These are phyloP conservation scores for Candida takata DNA, from an alignment of 805 yeast species.

Conservation along the genomic window DNA sequence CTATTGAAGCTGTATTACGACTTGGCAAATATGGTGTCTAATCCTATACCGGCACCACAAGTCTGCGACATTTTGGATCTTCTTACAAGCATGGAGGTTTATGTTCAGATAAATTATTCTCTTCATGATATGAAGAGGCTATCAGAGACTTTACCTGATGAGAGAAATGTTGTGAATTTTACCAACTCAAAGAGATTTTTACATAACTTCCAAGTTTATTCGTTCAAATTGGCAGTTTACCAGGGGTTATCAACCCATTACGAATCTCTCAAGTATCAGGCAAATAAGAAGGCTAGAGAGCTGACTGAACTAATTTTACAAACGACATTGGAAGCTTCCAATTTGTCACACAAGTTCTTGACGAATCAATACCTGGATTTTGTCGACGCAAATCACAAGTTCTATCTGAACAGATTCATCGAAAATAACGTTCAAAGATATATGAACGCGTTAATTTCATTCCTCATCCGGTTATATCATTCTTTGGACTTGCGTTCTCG, in stretches of 20 bases:
- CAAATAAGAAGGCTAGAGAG: constrained; percentile 10
- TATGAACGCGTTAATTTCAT: constrained; percentile 10
- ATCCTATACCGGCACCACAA: constrained; percentile 11
- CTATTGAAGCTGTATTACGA: constrained; percentile 12
- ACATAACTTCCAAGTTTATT: constrained; percentile 13
- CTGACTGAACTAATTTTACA: constrained; percentile 1
- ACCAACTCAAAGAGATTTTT: constrained; percentile 11
- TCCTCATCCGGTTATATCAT: constrained; percentile 17
- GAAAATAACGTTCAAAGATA: constrained; percentile 18
- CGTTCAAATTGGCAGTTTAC: constrained; percentile 16
- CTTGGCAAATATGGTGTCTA: constrained; percentile 17
- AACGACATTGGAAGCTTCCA: constrained; percentile 12
- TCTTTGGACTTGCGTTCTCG: constrained; percentile 14
- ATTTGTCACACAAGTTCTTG: constrained; percentile 12
- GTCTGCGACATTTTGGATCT: constrained; percentile 13
- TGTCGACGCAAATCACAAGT: constrained; percentile 14
- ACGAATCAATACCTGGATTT: constrained; percentile 8
- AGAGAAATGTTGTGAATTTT: constrained; percentile 7
- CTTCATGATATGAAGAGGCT: constrained; percentile 4
- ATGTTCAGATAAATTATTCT: constrained; percentile 14
- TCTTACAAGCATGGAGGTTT: constrained; percentile 12
- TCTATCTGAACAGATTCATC: constrained; percentile 12
- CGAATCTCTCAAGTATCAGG: constrained; percentile 12
- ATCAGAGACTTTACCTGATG: background rate
- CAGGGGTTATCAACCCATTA: constrained; percentile 16